phyloP scores from a whole-genome alignment of 768 basidiomycete species.

The Hygrophoropsis aurantiaca region DNA sequence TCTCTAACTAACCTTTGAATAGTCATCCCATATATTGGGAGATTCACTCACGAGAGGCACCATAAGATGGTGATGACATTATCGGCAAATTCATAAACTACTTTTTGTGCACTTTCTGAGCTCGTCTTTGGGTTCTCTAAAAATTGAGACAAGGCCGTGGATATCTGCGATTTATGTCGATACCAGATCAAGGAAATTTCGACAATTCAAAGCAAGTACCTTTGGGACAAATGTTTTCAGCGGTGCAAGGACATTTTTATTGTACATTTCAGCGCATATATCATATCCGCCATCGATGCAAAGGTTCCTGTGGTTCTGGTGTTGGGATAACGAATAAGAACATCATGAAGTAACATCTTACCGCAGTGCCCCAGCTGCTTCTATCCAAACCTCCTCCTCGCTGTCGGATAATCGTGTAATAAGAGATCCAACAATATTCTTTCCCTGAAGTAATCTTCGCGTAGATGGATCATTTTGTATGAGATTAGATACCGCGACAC shows the following conservation, averaged over 20 bases:
- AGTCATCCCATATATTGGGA: background rate
- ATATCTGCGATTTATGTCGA: conserved; percentile 53
- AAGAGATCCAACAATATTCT: conserved; percentile 83
- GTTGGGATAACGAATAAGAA: conserved; percentile 8
- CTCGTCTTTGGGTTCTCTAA: conserved; percentile 59
- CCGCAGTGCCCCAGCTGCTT: conserved; percentile 88
- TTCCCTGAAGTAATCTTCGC: conserved; percentile 83
- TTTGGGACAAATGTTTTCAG: conserved; percentile 77
- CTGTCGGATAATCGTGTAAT: conserved; percentile 86
- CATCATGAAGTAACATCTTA: conserved; percentile 33
- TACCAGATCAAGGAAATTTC: background rate
- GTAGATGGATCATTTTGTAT: conserved; percentile 96
- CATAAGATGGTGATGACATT: conserved; percentile 91
- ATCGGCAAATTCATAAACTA: conserved; percentile 86
- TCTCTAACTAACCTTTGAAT: conserved; percentile 51
- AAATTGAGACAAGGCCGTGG: conserved; percentile 66
- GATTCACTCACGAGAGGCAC: conserved; percentile 86
- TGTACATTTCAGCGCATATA: conserved; percentile 96
- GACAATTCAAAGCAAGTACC: conserved; percentile 36
- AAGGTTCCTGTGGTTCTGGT: conserved; percentile 61
- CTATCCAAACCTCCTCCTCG: conserved; percentile 88
- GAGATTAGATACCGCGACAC: conserved; percentile 92
- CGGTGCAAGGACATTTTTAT: conserved; percentile 86
- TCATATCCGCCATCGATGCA: conserved; percentile 96
- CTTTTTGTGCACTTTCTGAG: conserved; percentile 67